Base-by-base conservation (phyloP, 2,329 filamentous ascomycete genomes). In the Neofusicoccum umdonicola region DNA sequence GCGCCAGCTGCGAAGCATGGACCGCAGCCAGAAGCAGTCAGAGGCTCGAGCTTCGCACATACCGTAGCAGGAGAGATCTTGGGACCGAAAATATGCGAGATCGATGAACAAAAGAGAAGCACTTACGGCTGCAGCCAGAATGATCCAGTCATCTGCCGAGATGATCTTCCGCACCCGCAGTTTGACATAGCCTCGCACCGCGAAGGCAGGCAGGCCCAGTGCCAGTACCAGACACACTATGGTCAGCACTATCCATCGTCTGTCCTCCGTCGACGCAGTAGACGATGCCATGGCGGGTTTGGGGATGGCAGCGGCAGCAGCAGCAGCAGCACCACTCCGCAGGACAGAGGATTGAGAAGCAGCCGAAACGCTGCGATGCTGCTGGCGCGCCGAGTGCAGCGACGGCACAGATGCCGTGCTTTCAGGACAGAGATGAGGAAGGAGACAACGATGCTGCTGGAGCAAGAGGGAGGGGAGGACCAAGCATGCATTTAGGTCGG, bases 31-130 rank as follows among this genome's bases (percentile, higher is more conserved):
- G 31, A 35, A 34, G 15, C 60, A 63, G 15, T 22, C 7, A 6
- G 37, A 47, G 48, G 61, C 61, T 63, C 61, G 48, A 63, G 61
- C 61, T 42, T 45, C 35, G 17, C 34, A 19, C 22, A 22, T 22
- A 22, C 27, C 27, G 27, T 11, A 37, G 47, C 3, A n/a, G 31
- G n/a, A 41, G 62, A 31, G 27, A 19, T 47, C n/a, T 48, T 35
- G 50, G 51, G 13, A 39, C 13, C 19, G 48, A 27, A 48, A 13
- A n/a, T 6, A 50, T 50, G 45, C 44, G n/a, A 47, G 58, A 62
- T 27, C 15, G 17, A 51, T 34, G 22, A 47, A 56, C 22, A 35
- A 52, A 2, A 51, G 27, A 35, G 60, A 63, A 34, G 11, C 11
- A 17, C 62, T 48, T 39, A 64, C 62, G 4, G 31, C 22, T 1